A percentile compares a stretch with the other conserved stretches of the same genome.
Evolutionary conservation across 306 rosid species (phyloP).

Genomic region (Sophora flavescens): DNA sequence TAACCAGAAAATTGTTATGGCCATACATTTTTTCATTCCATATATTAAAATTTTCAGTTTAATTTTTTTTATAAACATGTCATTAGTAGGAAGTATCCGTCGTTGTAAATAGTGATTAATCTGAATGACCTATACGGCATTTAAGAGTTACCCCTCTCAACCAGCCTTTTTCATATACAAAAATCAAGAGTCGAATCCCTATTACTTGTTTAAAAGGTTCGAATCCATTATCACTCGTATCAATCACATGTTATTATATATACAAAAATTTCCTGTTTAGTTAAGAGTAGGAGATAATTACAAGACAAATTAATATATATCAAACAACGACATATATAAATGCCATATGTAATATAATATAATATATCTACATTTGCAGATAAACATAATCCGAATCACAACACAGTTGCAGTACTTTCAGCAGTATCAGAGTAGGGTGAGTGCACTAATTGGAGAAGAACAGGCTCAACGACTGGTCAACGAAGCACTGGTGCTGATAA

Average conservation of each 20-base stretch:
- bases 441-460: slow-evolving; percentile 65
- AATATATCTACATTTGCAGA: slow-evolving; percentile 57
- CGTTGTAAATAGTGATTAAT: too few relatives aligned
- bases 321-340: too few relatives aligned
- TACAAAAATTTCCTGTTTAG: not conserved
- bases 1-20: not conserved
- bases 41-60: not conserved
- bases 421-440: slow-evolving; percentile 76
- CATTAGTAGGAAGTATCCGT: too few relatives aligned
- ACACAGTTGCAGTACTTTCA: slow-evolving; percentile 69
- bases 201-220: too few relatives aligned
- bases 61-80: too few relatives aligned
- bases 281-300: not conserved
- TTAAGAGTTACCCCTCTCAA: too few relatives aligned
- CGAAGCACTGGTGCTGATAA: slow-evolving; percentile 63
- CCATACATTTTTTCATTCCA: not conserved
- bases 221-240: too few relatives aligned
- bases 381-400: slow-evolving; percentile 69
- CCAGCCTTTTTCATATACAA: too few relatives aligned
- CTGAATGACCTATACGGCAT: too few relatives aligned
- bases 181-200: too few relatives aligned
- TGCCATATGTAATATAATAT: too few relatives aligned
- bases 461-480: slow-evolving; percentile 57
- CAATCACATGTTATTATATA: too few relatives aligned
- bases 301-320: not conserved